Percentiles rank a stretch among this genome's conserved stretches.
phyloP scores from a whole-genome alignment of 2,329 filamentous ascomycete genomes.

The Dactylellina haptotyla region DNA sequence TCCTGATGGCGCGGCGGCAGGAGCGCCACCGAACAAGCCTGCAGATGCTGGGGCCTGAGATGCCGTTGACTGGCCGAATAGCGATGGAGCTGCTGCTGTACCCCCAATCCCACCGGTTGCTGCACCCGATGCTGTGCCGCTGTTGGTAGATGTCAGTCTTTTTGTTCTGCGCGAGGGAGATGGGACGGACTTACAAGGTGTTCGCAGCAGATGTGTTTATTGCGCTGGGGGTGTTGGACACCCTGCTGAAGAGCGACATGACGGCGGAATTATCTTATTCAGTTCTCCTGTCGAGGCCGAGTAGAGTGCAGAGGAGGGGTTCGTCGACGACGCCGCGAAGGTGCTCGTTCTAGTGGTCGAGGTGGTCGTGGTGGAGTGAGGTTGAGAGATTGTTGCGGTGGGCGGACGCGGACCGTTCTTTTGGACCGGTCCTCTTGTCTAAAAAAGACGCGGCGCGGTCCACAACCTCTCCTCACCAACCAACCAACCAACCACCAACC shows the following conservation, averaged over 20 bases:
- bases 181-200: constrained; percentile 36
- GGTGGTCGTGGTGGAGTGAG: not conserved
- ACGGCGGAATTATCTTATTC: too few relatives aligned
- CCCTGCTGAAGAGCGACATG: constrained; percentile 55
- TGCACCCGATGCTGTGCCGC: constrained; percentile 40
- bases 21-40: constrained; percentile 54
- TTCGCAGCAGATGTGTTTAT: constrained; percentile 56
- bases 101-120: constrained; percentile 49
- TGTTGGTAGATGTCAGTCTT: constrained; percentile 5
- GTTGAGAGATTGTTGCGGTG: constrained; percentile 4
- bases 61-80: constrained; percentile 44
- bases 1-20: constrained; percentile 40
- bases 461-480: constrained; percentile 1
- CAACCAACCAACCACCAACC: not conserved
- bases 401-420: constrained; percentile 38
- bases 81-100: constrained; percentile 24
- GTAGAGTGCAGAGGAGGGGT: not conserved
- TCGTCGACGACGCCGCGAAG: not conserved
- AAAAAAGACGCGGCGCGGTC: constrained; percentile 26
- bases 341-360: constrained; percentile 1
- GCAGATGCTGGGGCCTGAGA: constrained; percentile 45
- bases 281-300: too few relatives aligned
- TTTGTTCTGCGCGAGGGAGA: not conserved
- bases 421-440: too few relatives aligned
- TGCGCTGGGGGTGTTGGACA: constrained; percentile 50